These are phyloP conservation scores for Parastagonospora nodorum DNA, from an alignment of 2,329 filamentous ascomycete species.

Conservation along the genomic window DNA sequence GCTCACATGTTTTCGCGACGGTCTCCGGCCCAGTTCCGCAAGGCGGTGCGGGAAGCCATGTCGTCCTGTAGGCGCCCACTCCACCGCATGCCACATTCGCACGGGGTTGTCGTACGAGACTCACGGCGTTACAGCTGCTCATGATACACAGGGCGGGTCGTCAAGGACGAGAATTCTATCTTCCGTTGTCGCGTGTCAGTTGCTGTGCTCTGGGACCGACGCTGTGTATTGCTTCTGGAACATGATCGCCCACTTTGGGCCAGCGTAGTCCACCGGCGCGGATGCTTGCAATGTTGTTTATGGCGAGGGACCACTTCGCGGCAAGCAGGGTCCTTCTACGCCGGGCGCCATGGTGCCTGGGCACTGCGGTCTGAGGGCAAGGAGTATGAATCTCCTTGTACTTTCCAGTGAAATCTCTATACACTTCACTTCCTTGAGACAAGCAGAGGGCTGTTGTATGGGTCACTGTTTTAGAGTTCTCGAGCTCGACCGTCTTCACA, in stretches of 20 bases:
- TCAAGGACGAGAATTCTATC: background rate
- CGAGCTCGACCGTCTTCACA: background rate
- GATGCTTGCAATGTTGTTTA: background rate
- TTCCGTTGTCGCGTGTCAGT: slow-evolving; percentile 13
- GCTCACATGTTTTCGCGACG: slow-evolving; percentile 31
- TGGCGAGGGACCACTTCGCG: background rate
- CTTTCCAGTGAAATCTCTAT: too few species aligned
- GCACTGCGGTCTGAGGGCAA: too few species aligned
- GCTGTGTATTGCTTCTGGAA: background rate
- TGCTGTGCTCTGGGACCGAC: background rate
- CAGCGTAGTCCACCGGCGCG: background rate
- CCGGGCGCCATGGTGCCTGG: too few species aligned
- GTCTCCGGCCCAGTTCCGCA: slow-evolving; percentile 22
- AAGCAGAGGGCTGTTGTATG: background rate
- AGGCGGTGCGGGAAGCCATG: slow-evolving; percentile 22
- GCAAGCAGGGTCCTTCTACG: background rate
- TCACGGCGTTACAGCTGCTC: slow-evolving; percentile 15
- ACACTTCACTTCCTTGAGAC: too few species aligned
- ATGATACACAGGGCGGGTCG: slow-evolving; percentile 5
- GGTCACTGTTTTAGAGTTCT: background rate
- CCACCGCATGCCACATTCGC: slow-evolving; percentile 16
- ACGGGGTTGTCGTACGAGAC: slow-evolving; percentile 14
- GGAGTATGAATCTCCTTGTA: too few species aligned
- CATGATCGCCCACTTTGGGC: background rate
- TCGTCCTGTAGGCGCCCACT: slow-evolving; percentile 25